These are phyloP conservation scores for Tetragonia tetragonoides DNA, from an alignment of 148 eudicot species.

Conservation along the genomic window DNA sequence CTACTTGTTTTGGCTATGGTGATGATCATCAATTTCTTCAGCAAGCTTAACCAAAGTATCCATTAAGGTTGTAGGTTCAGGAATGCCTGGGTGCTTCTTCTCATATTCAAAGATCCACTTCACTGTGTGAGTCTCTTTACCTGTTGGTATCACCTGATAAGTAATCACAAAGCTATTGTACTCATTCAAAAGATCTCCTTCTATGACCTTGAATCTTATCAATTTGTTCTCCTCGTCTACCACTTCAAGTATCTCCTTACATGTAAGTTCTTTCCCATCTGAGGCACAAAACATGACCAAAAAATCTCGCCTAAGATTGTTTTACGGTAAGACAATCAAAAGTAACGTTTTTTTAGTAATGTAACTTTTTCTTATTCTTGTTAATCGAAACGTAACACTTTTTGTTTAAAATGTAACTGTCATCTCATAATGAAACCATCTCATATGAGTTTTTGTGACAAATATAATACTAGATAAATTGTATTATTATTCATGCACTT, in stretches of 20 bases:
- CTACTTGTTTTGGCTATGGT: background rate
- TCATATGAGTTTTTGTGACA: too few relatives aligned
- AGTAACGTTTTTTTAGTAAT: background rate
- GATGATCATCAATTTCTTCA: constrained; percentile 18
- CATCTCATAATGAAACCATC: too few relatives aligned
- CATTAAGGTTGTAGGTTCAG: constrained; percentile 2
- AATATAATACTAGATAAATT: too few relatives aligned
- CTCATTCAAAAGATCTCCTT: background rate
- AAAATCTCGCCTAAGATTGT: too few relatives aligned
- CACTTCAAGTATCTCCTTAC: constrained; percentile 19
- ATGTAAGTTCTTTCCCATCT: constrained; percentile 24
- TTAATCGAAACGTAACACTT: too few relatives aligned
- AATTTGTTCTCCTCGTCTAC: background rate
- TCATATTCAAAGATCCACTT: background rate
- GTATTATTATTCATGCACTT: too few relatives aligned
- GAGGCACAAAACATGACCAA: too few relatives aligned
- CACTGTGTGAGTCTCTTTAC: background rate
- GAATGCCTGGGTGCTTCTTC: background rate
- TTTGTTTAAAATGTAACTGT: too few relatives aligned
- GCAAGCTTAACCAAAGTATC: constrained; percentile 3
- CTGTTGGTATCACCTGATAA: constrained; percentile 14
- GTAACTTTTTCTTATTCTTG: too few relatives aligned
- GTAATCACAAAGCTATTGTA: background rate
- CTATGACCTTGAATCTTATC: too few relatives aligned
- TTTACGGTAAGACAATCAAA: background rate